Conservation (phyloP, 2,329 filamentous ascomycete genomes). For the Lanzia echinophila region DNA sequence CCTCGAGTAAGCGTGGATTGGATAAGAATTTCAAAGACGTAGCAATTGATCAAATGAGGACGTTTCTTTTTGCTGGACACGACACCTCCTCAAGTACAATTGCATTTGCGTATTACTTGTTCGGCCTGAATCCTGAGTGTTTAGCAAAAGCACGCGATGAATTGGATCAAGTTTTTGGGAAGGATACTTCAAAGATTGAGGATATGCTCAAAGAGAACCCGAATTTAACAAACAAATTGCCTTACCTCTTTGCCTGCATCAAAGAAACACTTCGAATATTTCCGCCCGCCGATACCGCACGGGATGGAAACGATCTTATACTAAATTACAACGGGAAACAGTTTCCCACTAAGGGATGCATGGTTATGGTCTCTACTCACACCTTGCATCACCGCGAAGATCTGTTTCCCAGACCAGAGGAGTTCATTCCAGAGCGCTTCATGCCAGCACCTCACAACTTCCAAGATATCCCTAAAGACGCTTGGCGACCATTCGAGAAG, state of each 20-base stretch:
- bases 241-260: conserved; percentile 20
- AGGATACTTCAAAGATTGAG: conserved; percentile 10
- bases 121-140: conserved; percentile 16
- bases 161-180: conserved; percentile 20
- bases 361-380: conserved; percentile 15
- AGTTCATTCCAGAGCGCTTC: conserved; percentile 45
- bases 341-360: conserved; percentile 11
- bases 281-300: conserved; percentile 16
- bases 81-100: conserved; percentile 22
- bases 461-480: conserved; percentile 29
- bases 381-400: conserved; percentile 27
- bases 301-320: conserved; percentile 12
- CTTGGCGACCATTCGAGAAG: conserved; percentile 50
- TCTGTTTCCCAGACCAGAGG: conserved; percentile 37
- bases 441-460: conserved; percentile 29
- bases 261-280: conserved; percentile 22
- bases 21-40: conserved; percentile 16
- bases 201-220: conserved; percentile 13
- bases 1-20: conserved; percentile 6
- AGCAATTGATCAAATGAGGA: conserved; percentile 15
- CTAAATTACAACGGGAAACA: conserved; percentile 1
- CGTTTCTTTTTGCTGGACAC: conserved; percentile 22
- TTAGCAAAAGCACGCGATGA: conserved; percentile 18
- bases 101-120: conserved; percentile 16
- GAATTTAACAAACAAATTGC: conserved; percentile 16